phyloP scores from a whole-genome alignment of 352 stramenopile species.

The Globisporangium acanthophoron region DNA sequence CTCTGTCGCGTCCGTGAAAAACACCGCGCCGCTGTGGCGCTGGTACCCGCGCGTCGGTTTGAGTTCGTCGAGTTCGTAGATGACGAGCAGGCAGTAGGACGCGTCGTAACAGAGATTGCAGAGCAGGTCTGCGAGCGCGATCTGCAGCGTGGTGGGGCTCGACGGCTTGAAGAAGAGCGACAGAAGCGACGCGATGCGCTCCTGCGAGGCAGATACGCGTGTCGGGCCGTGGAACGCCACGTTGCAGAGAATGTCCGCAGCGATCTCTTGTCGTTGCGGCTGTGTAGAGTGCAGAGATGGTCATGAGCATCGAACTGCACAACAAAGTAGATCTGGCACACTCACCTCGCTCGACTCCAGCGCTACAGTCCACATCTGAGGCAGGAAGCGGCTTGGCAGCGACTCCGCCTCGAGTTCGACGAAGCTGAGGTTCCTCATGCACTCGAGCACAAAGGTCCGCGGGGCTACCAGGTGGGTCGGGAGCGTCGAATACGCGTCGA shows the following conservation, averaged over 20 bases:
- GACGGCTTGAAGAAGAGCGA: conserved; percentile 26
- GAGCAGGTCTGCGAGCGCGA: conserved; percentile 50
- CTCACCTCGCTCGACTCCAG: conserved; percentile 15
- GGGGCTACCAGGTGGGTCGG: conserved; percentile 14
- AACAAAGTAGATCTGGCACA: neutral
- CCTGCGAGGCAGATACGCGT: conserved; percentile 15
- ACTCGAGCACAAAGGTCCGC: conserved; percentile 32
- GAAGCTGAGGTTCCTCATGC: conserved; percentile 46
- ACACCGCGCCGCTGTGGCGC: conserved; percentile 53
- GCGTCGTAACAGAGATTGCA: conserved; percentile 55
- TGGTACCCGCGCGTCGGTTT: conserved; percentile 28
- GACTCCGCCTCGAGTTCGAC: conserved; percentile 7
- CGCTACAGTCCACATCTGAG: conserved; percentile 22
- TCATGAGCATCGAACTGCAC: neutral
- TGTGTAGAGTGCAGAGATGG: neutral
- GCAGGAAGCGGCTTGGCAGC: conserved; percentile 18
- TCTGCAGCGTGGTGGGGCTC: conserved; percentile 16
- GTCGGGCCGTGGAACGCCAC: conserved; percentile 18
- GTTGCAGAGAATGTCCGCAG: conserved; percentile 38
- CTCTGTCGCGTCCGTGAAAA: conserved; percentile 49
- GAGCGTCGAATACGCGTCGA: conserved; percentile 20
- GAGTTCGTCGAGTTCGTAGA: conserved; percentile 64
- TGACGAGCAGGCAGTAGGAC: conserved; percentile 38
- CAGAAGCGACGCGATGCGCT: conserved; percentile 24
- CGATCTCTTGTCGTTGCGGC: conserved; percentile 22